phyloP scores from a whole-genome alignment of 2,329 filamentous ascomycete species.

The Chrysosporium keratinophilum region DNA sequence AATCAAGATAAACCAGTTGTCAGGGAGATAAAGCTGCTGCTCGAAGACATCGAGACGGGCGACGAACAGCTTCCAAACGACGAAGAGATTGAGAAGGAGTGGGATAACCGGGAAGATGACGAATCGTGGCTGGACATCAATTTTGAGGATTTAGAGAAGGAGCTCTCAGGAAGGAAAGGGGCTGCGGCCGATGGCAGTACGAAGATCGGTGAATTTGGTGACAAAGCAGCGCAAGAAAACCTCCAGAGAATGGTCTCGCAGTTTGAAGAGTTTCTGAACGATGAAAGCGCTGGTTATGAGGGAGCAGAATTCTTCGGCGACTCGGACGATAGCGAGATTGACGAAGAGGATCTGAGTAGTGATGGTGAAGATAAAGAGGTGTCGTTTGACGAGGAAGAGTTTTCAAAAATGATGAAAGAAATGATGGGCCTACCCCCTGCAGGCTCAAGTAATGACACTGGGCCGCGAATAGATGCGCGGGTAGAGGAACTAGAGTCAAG shows the following conservation, averaged over 20 bases:
- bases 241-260: slow-evolving; percentile 82
- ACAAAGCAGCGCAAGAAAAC: slow-evolving; percentile 42
- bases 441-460: slow-evolving; percentile 19
- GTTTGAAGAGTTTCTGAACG: slow-evolving; percentile 86
- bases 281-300: slow-evolving; percentile 69
- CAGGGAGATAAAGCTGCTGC: slow-evolving; percentile 63
- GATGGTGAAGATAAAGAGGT: slow-evolving; percentile 64
- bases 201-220: slow-evolving; percentile 34
- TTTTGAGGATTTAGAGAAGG: slow-evolving; percentile 76
- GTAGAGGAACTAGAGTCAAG: slow-evolving; percentile 25
- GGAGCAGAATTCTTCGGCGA: slow-evolving; percentile 61
- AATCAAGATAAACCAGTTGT: slow-evolving; percentile 58
- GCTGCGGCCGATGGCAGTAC: slow-evolving; percentile 16
- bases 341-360: slow-evolving; percentile 46
- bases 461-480: slow-evolving; percentile 13
- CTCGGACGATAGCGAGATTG: slow-evolving; percentile 48
- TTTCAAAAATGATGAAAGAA: slow-evolving; percentile 77
- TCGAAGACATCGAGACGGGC: slow-evolving; percentile 65
- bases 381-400: slow-evolving; percentile 75
- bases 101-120: slow-evolving; percentile 65
- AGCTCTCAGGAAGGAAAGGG: slow-evolving; percentile 49
- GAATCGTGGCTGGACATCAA: slow-evolving; percentile 90
- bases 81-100: slow-evolving; percentile 54
- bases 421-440: slow-evolving; percentile 63
- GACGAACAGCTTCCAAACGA: slow-evolving; percentile 62